phyloP scores from a whole-genome alignment of 345 rosid species.

The Schrenkiella parvula region DNA sequence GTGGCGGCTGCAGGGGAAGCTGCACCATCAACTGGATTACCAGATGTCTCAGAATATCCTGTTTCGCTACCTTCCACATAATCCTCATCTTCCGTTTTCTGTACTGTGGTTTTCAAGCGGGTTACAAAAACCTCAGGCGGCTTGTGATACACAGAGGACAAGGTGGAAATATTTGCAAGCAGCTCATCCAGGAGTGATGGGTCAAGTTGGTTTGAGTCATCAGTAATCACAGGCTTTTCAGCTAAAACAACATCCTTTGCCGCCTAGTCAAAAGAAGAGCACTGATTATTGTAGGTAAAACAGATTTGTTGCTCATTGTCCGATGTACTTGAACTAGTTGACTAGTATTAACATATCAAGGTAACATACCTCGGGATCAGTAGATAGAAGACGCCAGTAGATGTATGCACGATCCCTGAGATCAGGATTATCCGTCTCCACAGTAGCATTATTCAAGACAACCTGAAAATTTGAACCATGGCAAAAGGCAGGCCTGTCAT shows the following conservation, averaged over 20 bases:
- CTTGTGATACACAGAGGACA: conserved; percentile 94
- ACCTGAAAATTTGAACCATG: conserved; percentile 45
- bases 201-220: conserved; percentile 91
- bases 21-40: conserved; percentile 47
- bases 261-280: conserved; percentile 52
- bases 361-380: conserved; percentile 85
- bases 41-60: conserved; percentile 60
- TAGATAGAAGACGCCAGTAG: conserved; percentile 92
- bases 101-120: conserved; percentile 65
- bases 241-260: conserved; percentile 96
- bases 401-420: conserved; percentile 92
- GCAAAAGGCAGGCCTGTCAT: background rate
- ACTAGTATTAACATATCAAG: conserved; percentile 10
- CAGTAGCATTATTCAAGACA: conserved; percentile 91
- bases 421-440: conserved; percentile 99
- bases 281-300: conserved; percentile 16
- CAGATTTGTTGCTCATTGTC: conserved; percentile 1
- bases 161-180: conserved; percentile 87
- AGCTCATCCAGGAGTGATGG: conserved; percentile 92
- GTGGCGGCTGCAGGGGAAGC: conserved; percentile 54
- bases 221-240: conserved; percentile 94
- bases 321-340: background rate
- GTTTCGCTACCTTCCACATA: conserved; percentile 65
- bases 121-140: conserved; percentile 93
- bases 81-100: conserved; percentile 83